A percentile compares a stretch with the other conserved stretches of the same genome.
Conservation (phyloP, 2,329 filamentous ascomycete species). For the Xylariaceae sp. region DNA sequence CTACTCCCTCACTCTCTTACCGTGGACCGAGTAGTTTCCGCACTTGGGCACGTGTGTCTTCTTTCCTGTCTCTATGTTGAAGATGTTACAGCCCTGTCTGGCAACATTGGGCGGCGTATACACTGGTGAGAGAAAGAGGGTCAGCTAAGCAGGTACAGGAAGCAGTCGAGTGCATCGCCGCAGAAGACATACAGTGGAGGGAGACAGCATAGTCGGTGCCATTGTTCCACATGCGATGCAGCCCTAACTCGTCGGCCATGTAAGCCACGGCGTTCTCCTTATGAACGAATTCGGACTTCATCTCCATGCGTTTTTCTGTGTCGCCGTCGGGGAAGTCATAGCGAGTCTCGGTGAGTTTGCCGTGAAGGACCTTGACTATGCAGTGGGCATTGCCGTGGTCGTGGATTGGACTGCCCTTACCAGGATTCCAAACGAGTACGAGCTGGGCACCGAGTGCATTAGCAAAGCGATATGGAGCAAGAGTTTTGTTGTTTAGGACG, state of each 20-base stretch:
- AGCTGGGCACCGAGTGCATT: conserved; percentile 49
- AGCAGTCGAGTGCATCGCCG: background rate
- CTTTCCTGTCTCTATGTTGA: conserved; percentile 70
- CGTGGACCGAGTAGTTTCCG: conserved; percentile 64
- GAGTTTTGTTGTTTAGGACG: background rate
- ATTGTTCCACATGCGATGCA: conserved; percentile 77
- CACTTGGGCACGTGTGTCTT: conserved; percentile 65
- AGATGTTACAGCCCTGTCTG: conserved; percentile 74
- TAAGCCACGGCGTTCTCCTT: conserved; percentile 73
- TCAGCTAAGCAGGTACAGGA: conserved; percentile 24
- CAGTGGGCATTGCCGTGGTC: conserved; percentile 88
- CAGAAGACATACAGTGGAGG: conserved; percentile 58
- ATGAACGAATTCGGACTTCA: conserved; percentile 64
- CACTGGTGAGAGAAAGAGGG: conserved; percentile 39
- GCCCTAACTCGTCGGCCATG: conserved; percentile 83
- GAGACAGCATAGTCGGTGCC: conserved; percentile 75
- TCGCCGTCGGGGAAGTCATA: conserved; percentile 63
- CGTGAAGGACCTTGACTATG: conserved; percentile 83
- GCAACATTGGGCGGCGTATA: conserved; percentile 89
- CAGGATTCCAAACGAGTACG: conserved; percentile 83
- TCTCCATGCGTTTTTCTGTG: conserved; percentile 51
- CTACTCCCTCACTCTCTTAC: conserved; percentile 40
- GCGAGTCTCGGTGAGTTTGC: conserved; percentile 72
- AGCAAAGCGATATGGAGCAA: conserved; percentile 13
- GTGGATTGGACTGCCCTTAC: conserved; percentile 78